Conservation (phyloP, 805 yeast genomes). For the Cyberlindnera mississippiensis region DNA sequence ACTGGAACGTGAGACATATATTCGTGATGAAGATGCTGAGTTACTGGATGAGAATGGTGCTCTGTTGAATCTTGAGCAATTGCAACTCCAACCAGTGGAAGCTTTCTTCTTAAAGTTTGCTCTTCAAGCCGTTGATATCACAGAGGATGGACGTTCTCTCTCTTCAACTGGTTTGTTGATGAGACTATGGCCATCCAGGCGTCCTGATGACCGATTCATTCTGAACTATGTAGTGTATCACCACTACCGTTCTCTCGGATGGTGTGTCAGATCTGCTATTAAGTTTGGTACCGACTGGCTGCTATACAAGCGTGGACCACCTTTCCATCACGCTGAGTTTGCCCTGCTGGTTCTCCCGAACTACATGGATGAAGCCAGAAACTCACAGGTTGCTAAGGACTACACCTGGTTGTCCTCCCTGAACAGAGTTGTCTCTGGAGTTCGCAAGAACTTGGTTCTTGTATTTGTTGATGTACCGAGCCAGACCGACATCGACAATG, state of each 20-base stretch:
- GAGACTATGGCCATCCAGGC: slow-evolving; percentile 3
- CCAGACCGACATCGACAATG: slow-evolving; percentile 29
- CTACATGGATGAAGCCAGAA: slow-evolving; percentile 30
- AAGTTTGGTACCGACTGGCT: slow-evolving; percentile 89
- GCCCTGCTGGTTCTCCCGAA: slow-evolving; percentile 53
- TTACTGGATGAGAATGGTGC: slow-evolving; percentile 30
- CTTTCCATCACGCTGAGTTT: slow-evolving; percentile 90
- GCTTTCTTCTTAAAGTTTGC: slow-evolving; percentile 63
- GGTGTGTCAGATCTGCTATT: slow-evolving; percentile 92
- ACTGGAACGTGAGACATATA: slow-evolving; percentile 20
- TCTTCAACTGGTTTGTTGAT: slow-evolving; percentile 16
- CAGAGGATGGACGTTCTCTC: slow-evolving; percentile 17
- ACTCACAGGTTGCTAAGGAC: slow-evolving; percentile 28
- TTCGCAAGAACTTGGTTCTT: slow-evolving; percentile 70
- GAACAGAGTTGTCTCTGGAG: slow-evolving; percentile 83
- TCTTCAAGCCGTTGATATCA: slow-evolving; percentile 43
- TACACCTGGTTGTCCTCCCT: slow-evolving; percentile 65
- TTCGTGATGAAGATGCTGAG: slow-evolving; percentile 36
- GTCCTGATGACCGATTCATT: slow-evolving; percentile 28
- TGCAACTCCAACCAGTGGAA: slow-evolving; percentile 72
- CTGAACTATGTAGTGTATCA: slow-evolving; percentile 71
- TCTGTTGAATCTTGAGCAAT: slow-evolving; percentile 33
- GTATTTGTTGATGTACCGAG: slow-evolving; percentile 59
- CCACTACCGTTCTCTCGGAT: slow-evolving; percentile 82
- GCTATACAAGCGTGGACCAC: slow-evolving; percentile 88